Evolutionary conservation across 176 grass and related monocot species (phyloP).

Genomic region (Triticum timopheevii): DNA sequence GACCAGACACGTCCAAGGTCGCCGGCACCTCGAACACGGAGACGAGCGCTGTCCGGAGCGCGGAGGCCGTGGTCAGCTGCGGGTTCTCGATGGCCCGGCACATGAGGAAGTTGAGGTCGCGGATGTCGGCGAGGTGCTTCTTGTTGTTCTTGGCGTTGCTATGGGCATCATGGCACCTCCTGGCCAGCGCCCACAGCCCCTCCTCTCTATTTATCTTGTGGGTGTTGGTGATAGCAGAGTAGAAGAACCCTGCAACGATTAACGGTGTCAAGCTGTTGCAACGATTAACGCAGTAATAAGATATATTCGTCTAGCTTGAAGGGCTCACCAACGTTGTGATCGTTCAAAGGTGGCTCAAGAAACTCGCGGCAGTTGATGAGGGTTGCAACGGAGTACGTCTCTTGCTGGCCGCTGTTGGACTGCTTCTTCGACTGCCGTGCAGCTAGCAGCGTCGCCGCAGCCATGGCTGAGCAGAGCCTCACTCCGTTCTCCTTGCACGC

Average conservation of each 20-base stretch:
- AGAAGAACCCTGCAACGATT: constrained; percentile 61
- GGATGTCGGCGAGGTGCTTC: constrained; percentile 86
- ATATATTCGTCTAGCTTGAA: neutral
- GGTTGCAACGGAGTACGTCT: constrained; percentile 60
- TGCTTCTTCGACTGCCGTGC: constrained; percentile 51
- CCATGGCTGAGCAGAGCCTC: constrained; percentile 61
- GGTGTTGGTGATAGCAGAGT: constrained; percentile 74
- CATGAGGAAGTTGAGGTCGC: constrained; percentile 85
- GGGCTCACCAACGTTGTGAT: constrained; percentile 65
- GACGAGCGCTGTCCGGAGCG: constrained; percentile 68
- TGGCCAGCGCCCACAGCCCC: constrained; percentile 76
- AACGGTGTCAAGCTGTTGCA: neutral
- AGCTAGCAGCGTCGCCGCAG: constrained; percentile 68
- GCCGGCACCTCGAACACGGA: constrained; percentile 76
- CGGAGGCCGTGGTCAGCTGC: constrained; percentile 52
- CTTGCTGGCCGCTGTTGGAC: constrained; percentile 31
- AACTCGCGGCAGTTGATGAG: constrained; percentile 70
- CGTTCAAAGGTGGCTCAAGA: constrained; percentile 60
- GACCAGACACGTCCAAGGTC: constrained; percentile 21
- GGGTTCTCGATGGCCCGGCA: constrained; percentile 78
- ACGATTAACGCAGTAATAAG: too few relatives aligned
- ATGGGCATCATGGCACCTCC: constrained; percentile 68
- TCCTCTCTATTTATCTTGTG: constrained; percentile 56
- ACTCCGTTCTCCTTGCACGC: constrained; percentile 78
- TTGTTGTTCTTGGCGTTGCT: constrained; percentile 47